Conservation (phyloP, 768 basidiomycete species). For the Punctularia strigosozonata region DNA sequence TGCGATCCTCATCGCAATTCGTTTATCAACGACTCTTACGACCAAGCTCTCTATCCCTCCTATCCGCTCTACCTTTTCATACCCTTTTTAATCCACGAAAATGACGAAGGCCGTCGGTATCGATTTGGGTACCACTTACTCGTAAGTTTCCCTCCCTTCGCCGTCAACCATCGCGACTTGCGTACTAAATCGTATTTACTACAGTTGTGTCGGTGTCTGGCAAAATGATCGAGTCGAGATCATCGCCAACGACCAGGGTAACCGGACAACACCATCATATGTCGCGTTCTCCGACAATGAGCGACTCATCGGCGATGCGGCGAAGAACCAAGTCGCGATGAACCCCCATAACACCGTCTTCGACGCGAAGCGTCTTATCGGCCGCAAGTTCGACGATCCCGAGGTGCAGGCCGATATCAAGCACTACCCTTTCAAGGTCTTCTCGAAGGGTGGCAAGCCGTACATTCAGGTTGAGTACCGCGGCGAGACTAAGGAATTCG, state of each 20-base stretch:
- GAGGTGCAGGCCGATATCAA: constrained; percentile 78
- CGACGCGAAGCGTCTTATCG: constrained; percentile 97
- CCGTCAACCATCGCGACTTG: background rate
- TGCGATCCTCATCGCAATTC: too few species aligned
- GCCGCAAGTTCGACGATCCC: constrained; percentile 76
- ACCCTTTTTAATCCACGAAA: too few species aligned
- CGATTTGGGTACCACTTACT: constrained; percentile 89
- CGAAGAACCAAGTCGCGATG: constrained; percentile 98
- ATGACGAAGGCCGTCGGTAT: constrained; percentile 83
- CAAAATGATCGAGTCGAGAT: constrained; percentile 99
- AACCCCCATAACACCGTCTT: constrained; percentile 96
- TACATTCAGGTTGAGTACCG: constrained; percentile 86
- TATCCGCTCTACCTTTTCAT: too few species aligned
- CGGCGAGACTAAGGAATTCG: constrained; percentile 89
- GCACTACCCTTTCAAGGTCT: constrained; percentile 92
- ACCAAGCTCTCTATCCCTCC: too few species aligned
- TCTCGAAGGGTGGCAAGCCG: constrained; percentile 82
- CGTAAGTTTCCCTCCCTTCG: constrained; percentile 37
- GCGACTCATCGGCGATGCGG: constrained; percentile 98
- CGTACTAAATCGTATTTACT: constrained; percentile 7
- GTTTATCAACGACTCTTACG: too few species aligned
- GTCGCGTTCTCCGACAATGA: constrained; percentile 92
- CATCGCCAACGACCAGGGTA: constrained; percentile 92
- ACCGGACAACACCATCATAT: constrained; percentile 93
- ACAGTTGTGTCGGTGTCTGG: constrained; percentile 98